These are phyloP conservation scores for Candida andamanensis DNA, from an alignment of 805 yeast species.

Conservation along the genomic window DNA sequence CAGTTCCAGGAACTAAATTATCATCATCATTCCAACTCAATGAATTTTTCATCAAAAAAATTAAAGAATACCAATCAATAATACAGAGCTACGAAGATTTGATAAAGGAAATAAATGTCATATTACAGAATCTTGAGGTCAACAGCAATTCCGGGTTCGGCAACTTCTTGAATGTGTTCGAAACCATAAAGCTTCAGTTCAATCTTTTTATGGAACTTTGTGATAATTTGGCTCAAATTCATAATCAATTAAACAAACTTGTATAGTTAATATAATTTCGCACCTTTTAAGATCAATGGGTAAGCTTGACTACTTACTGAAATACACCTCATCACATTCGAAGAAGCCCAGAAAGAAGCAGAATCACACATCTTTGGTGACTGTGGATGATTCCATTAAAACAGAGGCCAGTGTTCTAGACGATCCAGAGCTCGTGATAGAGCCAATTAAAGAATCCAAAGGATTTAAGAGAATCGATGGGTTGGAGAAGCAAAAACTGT, in stretches of 20 bases:
- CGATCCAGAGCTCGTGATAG: constrained; percentile 1
- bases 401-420: neutral
- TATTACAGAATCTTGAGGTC: constrained; percentile 40
- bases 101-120: constrained; percentile 55
- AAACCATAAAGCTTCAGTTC: constrained; percentile 64
- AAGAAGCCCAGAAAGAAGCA: constrained; percentile 9
- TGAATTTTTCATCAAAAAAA: constrained; percentile 49
- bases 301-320: constrained; percentile 5
- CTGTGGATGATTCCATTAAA: constrained; percentile 5
- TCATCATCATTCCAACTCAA: constrained; percentile 52
- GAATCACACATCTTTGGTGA: constrained; percentile 1
- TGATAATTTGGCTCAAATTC: constrained; percentile 67
- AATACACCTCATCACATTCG: constrained; percentile 8
- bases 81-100: constrained; percentile 57
- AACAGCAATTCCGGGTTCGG: constrained; percentile 37
- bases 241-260: constrained; percentile 28
- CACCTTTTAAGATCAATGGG: constrained; percentile 1
- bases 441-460: constrained; percentile 13
- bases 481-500: constrained; percentile 1
- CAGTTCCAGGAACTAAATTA: constrained; percentile 52
- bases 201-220: constrained; percentile 69
- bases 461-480: constrained; percentile 37
- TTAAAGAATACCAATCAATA: constrained; percentile 44
- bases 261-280: neutral
- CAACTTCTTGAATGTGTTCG: constrained; percentile 43